Evolutionary conservation across 345 rosid genomes (phyloP).

Genomic region (Iberis pinnata): DNA sequence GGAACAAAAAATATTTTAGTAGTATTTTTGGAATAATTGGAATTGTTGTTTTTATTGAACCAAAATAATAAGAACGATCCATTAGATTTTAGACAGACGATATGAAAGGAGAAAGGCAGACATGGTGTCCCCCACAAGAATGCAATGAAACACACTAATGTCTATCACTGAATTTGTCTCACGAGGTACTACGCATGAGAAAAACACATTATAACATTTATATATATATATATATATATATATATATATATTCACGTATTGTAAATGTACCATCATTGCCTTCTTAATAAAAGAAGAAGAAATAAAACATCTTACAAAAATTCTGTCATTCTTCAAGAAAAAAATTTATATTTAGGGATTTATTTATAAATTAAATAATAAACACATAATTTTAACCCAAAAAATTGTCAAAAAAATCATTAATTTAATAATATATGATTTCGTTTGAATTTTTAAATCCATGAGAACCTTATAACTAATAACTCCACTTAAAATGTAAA

Average conservation of each 20-base stretch:
- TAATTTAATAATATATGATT: no score
- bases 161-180: conserved; percentile 30
- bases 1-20: no score
- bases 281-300: not conserved
- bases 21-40: not conserved
- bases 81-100: conserved; percentile 6
- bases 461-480: no score
- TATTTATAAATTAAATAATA: no score
- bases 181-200: conserved; percentile 51
- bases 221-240: not conserved
- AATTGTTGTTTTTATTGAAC: not conserved
- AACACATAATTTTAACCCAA: no score
- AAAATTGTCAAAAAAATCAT: no score
- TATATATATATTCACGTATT: not conserved
- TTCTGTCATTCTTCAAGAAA: conserved; percentile 10
- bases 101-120: conserved; percentile 5
- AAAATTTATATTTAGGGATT: no score
- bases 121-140: conserved; percentile 32
- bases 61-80: conserved; percentile 11
- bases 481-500: conserved; percentile 25
- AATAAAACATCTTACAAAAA: conserved; percentile 12
- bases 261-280: conserved; percentile 19
- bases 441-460: no score
- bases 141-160: conserved; percentile 23
- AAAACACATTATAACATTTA: conserved; percentile 29